These are phyloP conservation scores for Buddleja alternifolia DNA, from an alignment of 257 asterid species.

Conservation along the genomic window DNA sequence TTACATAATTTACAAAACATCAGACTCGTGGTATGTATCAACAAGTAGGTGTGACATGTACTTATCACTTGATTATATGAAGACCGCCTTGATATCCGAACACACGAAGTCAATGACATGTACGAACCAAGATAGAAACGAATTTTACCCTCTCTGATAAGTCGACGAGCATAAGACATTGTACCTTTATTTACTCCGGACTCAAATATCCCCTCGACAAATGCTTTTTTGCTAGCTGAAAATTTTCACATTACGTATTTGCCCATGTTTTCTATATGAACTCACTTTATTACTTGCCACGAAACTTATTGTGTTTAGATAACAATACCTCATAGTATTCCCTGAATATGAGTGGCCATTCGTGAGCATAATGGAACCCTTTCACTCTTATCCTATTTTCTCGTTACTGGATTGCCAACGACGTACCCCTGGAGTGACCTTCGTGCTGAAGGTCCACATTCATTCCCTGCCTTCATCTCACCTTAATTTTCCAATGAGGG, in stretches of 20 bases:
- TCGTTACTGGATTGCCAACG: slow-evolving; percentile 36
- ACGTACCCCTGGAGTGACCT: slow-evolving; percentile 46
- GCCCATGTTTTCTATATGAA: not conserved
- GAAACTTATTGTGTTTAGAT: too few relatives aligned
- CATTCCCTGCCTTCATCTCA: slow-evolving; percentile 51
- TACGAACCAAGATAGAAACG: not conserved
- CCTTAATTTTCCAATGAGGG: too few relatives aligned
- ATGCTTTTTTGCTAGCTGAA: slow-evolving; percentile 36
- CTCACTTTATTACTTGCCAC: too few relatives aligned
- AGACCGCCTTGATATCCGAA: not conserved
- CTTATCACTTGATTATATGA: too few relatives aligned
- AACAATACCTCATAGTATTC: slow-evolving; percentile 42
- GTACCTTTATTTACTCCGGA: slow-evolving; percentile 20
- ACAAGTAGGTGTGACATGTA: too few relatives aligned
- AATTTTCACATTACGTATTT: not conserved
- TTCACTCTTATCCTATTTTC: slow-evolving; percentile 29
- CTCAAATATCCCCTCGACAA: slow-evolving; percentile 32
- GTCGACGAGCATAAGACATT: slow-evolving; percentile 31
- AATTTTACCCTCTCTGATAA: slow-evolving; percentile 12
- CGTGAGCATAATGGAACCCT: slow-evolving; percentile 49
- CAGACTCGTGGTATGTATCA: too few relatives aligned
- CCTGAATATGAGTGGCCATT: slow-evolving; percentile 52
- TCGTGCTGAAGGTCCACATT: slow-evolving; percentile 45
- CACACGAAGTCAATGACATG: not conserved
- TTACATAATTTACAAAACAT: too few relatives aligned